A percentile compares a stretch with the other conserved stretches of the same genome.
These are phyloP conservation scores for Rhodotorula babjevae DNA, from an alignment of 768 basidiomycete species.

Conservation along the genomic window DNA sequence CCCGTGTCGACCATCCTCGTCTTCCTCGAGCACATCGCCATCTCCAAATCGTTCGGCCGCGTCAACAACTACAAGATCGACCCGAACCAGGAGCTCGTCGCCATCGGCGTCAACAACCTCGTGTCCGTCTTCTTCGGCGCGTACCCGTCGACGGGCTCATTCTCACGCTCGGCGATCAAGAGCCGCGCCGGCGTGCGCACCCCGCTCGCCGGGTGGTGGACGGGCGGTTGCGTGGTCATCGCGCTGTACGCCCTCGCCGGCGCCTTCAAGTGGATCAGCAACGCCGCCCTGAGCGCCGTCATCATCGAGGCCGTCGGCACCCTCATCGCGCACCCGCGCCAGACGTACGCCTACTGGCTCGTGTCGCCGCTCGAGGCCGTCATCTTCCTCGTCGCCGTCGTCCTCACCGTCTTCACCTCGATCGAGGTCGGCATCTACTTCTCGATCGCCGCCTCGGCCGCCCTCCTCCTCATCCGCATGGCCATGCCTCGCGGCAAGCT, in stretches of 20 bases:
- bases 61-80: constrained; percentile 75
- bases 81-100: constrained; percentile 76
- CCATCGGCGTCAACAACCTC: constrained; percentile 7
- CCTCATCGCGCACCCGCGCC: constrained; percentile 71
- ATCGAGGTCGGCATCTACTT: constrained; percentile 65
- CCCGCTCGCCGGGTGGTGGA: constrained; percentile 77
- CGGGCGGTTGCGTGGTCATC: constrained; percentile 47
- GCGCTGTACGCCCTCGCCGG: not conserved
- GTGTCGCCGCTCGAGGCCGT: constrained; percentile 73
- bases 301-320: constrained; percentile 58
- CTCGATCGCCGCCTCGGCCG: constrained; percentile 70
- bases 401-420: constrained; percentile 79
- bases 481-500: constrained; percentile 84
- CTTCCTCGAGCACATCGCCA: constrained; percentile 70
- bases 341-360: constrained; percentile 86
- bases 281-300: constrained; percentile 69
- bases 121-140: constrained; percentile 79
- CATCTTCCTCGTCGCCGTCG: constrained; percentile 43
- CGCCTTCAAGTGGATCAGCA: constrained; percentile 47
- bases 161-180: constrained; percentile 92
- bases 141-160: constrained; percentile 90
- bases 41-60: constrained; percentile 83
- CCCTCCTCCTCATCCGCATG: constrained; percentile 75
- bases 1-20: constrained; percentile 79
- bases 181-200: constrained; percentile 93